Base-by-base conservation (phyloP, 2,329 filamentous ascomycete genomes). In the Epichloe aotearoae region DNA sequence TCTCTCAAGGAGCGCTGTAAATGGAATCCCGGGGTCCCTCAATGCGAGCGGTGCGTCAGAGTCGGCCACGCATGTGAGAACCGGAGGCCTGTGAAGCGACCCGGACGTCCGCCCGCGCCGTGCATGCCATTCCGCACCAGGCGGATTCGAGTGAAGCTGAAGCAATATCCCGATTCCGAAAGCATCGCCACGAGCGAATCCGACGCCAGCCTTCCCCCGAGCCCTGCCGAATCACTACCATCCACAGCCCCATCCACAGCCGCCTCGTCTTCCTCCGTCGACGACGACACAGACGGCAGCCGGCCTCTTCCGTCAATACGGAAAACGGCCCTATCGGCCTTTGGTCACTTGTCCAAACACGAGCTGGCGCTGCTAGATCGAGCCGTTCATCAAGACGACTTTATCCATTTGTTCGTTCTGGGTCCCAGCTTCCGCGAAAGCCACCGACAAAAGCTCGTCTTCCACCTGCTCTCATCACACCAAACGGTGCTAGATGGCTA, bases 1-100 rank as follows among this genome's bases (percentile, higher is more conserved):
- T 40, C 55, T 41, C 34, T 58, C 43, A 62, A 62, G 40, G 59
- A 61, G 45, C 53, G 59, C 3, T 62, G 60, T 37, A 44, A 55
- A 30, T 56, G 59, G 54, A 33, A 15, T 12, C 20, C 20, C 5
- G 47, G 45, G 30, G 41, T 36, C 8, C 34, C 26, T 6, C 39
- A 49, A 6, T 62, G 60, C 26, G 51, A 57, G 12, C 55, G 60
- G 8, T 62, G 60, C 45, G 14, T 39, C 10, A 56, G 60, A 12
- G 47, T 61, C 10, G 50, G 51, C 11, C 56, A 54, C 19, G 44
- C 39, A 30, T 62, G 60, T 50, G 39, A 50, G 15, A 55, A 23
- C 23, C 43, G 52, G 12, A 52, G 57, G 3, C 55, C 57, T 2
- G 20, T 51, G 8, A 47, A 50, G 49, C 15, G 48, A 15, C 50